Evolutionary conservation across 495 filamentous ascomycete genomes (phyloP), one percentile per base, ranked within the genome.

Genomic region (Aspergillus bertholletiae): DNA sequence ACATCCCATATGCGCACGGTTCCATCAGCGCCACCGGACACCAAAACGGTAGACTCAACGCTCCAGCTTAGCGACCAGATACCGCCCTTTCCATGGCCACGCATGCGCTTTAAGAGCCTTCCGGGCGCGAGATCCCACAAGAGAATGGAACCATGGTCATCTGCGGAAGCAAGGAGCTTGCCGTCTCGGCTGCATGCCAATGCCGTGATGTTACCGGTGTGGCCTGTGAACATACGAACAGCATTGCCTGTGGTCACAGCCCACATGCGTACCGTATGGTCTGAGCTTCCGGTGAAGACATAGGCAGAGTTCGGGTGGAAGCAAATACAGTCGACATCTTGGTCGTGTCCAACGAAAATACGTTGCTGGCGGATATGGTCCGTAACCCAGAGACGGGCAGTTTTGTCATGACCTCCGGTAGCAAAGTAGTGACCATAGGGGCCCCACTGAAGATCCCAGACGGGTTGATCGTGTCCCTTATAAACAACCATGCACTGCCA

Each of bases 191-290:
- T 86, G 64, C 91, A 94, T 50, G 89, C 82, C 51, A 98, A 67
- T 0, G 90, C 79, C 13, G 86, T 96, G 65, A 97, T 80, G 62
- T 87, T 87, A 17, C 91, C 88, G 2, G 85, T 85, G 57, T 97
- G 95, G 18, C 94, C 95, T 3, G 87, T 92, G 66, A 97, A 97
- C 63, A 97, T 81, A 18, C 94, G 88, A 0, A 96, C 89, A 39
- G 88, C 86, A 52, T 85, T 85, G 20, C 94, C 94, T 7, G 83
- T 90, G 1, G 79, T 75, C n/a, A 96, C 77, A n/a, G 88, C 83
- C 93, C 94, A 98, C 92, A 98, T 97, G 18, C 94, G 86, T 20
- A 97, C 89, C 0, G 91, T 92, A 71, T 89, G 89, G 69, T 98
- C 94, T 43, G 79, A 85, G 46, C 88, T 91, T 0, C 87, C 90